Conservation (phyloP, 2,329 filamentous ascomycete genomes). For the Monilinia vaccinii-corymbosi region DNA sequence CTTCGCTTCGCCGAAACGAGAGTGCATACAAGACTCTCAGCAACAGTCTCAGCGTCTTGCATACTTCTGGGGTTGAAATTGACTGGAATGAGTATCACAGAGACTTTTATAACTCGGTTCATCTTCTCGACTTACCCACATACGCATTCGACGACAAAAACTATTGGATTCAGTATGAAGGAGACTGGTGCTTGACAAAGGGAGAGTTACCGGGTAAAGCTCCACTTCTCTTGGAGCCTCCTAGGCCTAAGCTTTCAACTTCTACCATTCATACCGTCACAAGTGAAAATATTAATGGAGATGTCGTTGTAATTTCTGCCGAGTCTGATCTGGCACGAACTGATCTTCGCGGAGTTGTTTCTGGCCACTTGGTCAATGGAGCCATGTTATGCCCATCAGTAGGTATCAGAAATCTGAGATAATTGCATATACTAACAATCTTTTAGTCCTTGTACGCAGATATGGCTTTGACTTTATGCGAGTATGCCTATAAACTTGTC, state of each 20-base stretch:
- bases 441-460: constrained; percentile 45
- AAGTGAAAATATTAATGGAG: constrained; percentile 42
- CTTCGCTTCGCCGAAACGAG: constrained; percentile 54
- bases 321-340: constrained; percentile 44
- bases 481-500: constrained; percentile 42
- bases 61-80: constrained; percentile 52
- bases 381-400: constrained; percentile 37
- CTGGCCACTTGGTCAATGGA: constrained; percentile 49
- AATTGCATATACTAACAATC: constrained; percentile 16
- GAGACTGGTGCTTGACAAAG: constrained; percentile 61
- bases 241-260: constrained; percentile 41
- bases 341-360: constrained; percentile 32
- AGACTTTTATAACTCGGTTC: constrained; percentile 47
- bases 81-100: constrained; percentile 64
- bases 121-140: constrained; percentile 54
- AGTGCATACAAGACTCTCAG: constrained; percentile 55
- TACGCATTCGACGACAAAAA: constrained; percentile 64
- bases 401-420: not conserved
- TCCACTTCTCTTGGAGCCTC: constrained; percentile 47
- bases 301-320: constrained; percentile 40
- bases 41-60: constrained; percentile 47
- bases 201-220: constrained; percentile 34
- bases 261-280: constrained; percentile 31
- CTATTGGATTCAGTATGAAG: constrained; percentile 54
- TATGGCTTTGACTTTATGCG: constrained; percentile 48